Evolutionary conservation across 2,329 filamentous ascomycete species (phyloP).

Genomic region (Fusarium sambucinum): DNA sequence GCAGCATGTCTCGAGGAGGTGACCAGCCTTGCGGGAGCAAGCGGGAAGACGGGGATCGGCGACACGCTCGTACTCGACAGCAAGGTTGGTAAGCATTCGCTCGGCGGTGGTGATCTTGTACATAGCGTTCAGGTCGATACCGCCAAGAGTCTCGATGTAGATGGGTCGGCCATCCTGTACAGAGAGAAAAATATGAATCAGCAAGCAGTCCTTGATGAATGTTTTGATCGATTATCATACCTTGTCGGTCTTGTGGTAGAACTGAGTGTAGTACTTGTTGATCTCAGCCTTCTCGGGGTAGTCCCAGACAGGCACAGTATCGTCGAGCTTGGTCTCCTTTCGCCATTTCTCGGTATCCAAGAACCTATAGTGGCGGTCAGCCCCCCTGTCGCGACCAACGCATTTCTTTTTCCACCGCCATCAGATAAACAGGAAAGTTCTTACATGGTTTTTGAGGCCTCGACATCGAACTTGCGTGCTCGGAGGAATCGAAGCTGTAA

Average conservation of each 20-base stretch:
- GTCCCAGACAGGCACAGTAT: conserved; percentile 82
- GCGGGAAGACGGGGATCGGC: conserved; percentile 93
- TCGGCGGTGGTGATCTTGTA: conserved; percentile 92
- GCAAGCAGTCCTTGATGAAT: conserved; percentile 17
- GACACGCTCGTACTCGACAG: conserved; percentile 97
- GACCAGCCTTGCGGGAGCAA: conserved; percentile 90
- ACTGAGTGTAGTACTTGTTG: conserved; percentile 95
- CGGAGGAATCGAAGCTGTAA: conserved; percentile 85
- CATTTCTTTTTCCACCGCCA: conserved; percentile 38
- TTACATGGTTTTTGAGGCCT: conserved; percentile 86
- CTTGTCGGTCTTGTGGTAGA: conserved; percentile 98
- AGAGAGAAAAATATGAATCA: conserved; percentile 31
- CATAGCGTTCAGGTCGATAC: conserved; percentile 90
- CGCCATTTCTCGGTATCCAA: conserved; percentile 91
- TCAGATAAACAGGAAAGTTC: conserved; percentile 16
- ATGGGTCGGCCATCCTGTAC: conserved; percentile 90
- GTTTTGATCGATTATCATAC: conserved; percentile 54
- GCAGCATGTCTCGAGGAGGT: conserved; percentile 96
- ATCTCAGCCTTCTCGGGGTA: conserved; percentile 88
- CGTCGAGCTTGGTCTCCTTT: conserved; percentile 85
- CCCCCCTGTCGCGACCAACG: conserved; percentile 35
- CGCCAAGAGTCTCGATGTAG: conserved; percentile 96
- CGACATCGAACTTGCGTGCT: conserved; percentile 94
- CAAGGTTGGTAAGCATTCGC: conserved; percentile 96
- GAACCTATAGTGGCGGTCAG: conserved; percentile 73